Percentiles rank a stretch among this genome's conserved stretches.
Evolutionary conservation across 345 rosid species (phyloP).

Genomic region (Lagerstroemia speciosa): DNA sequence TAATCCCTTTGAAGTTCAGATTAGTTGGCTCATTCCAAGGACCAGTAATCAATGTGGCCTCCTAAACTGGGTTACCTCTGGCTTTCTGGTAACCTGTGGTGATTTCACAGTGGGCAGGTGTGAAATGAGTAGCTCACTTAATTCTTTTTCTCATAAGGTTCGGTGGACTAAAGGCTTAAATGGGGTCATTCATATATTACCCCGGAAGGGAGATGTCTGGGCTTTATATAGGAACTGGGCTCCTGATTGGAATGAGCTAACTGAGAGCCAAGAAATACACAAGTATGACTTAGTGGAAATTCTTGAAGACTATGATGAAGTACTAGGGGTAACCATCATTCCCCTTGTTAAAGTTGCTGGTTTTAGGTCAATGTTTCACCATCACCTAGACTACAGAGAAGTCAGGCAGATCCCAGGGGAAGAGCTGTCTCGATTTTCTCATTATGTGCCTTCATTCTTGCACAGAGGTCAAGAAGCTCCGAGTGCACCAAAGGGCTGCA

Average conservation of each 20-base stretch:
- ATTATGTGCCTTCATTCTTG: neutral
- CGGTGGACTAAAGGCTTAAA: neutral
- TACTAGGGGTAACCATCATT: neutral
- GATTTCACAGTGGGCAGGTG: neutral
- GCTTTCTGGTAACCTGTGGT: constrained; percentile 6
- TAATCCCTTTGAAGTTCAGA: constrained; percentile 5
- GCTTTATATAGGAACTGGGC: constrained; percentile 9
- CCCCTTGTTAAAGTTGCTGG: constrained; percentile 12
- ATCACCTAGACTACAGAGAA: constrained; percentile 6
- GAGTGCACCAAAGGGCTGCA: constrained; percentile 4
- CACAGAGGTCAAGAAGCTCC: constrained; percentile 9
- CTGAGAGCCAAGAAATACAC: constrained; percentile 4
- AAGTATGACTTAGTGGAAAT: constrained; percentile 11
- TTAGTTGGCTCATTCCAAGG: constrained; percentile 10
- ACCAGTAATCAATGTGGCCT: neutral
- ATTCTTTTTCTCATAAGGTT: constrained; percentile 8
- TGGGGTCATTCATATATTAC: constrained; percentile 3
- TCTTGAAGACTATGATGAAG: constrained; percentile 9
- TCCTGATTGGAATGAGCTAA: constrained; percentile 5
- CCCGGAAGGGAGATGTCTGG: constrained; percentile 13
- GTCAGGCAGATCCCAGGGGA: constrained; percentile 7
- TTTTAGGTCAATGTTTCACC: constrained; percentile 8
- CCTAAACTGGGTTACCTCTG: neutral
- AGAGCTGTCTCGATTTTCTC: constrained; percentile 6
- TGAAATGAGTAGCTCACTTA: neutral